Evolutionary conservation across 371 early-diverging fungal species (phyloP).

Genomic region (Capniomyces stellatus): DNA sequence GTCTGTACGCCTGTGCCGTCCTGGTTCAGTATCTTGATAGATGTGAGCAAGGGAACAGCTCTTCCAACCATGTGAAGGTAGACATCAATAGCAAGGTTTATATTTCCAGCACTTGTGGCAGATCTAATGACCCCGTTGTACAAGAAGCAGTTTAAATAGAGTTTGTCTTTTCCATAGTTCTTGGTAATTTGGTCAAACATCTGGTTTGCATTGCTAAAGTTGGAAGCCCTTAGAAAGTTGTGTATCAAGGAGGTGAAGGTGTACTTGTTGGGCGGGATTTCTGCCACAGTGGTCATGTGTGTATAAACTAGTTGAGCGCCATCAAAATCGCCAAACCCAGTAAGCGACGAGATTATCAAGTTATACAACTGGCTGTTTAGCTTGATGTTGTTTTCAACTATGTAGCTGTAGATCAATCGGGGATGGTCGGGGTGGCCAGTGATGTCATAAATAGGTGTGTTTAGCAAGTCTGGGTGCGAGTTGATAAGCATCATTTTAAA

Average conservation of each 20-base stretch:
- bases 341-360: background rate
- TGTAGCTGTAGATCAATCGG: background rate
- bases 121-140: background rate
- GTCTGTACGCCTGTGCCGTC: background rate
- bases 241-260: background rate
- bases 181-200: background rate
- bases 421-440: background rate
- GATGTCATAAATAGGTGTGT: too few species aligned
- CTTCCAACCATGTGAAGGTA: conserved; percentile 3
- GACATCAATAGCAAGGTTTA: conserved; percentile 1
- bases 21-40: background rate
- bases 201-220: background rate
- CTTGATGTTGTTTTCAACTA: background rate
- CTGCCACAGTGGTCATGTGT: background rate
- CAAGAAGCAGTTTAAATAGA: background rate
- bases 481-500: background rate
- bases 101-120: background rate
- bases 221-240: background rate
- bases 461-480: background rate
- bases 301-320: conserved; percentile 1
- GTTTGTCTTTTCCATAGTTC: background rate
- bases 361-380: background rate
- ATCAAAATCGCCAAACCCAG: conserved; percentile 4
- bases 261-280: background rate
- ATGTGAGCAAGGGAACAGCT: background rate